Conservation (phyloP, 2,329 filamentous ascomycete genomes). For the Sporothrix globosa region DNA sequence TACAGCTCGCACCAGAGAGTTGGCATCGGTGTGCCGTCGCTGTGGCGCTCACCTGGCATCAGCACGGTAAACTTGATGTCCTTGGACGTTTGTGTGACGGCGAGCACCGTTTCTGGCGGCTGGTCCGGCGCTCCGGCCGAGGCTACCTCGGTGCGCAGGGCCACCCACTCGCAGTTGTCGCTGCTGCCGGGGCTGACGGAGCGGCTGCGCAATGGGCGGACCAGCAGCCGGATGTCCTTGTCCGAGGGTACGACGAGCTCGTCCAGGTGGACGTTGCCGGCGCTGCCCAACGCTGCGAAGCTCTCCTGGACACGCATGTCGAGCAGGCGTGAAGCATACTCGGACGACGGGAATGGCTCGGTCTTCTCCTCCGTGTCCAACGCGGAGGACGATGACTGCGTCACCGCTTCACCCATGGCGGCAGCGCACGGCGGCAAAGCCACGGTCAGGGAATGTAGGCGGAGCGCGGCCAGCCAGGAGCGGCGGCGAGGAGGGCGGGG, state of each 20-base stretch:
- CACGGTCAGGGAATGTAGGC: neutral
- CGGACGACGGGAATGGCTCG: slow-evolving; percentile 61
- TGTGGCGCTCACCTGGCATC: slow-evolving; percentile 54
- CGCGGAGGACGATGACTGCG: slow-evolving; percentile 33
- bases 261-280: slow-evolving; percentile 58
- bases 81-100: slow-evolving; percentile 62
- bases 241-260: slow-evolving; percentile 50
- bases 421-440: neutral
- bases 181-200: slow-evolving; percentile 58
- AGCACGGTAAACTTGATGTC: slow-evolving; percentile 64
- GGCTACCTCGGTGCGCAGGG: slow-evolving; percentile 58
- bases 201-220: slow-evolving; percentile 58
- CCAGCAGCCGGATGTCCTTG: slow-evolving; percentile 60
- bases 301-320: slow-evolving; percentile 51
- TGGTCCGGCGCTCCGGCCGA: slow-evolving; percentile 55
- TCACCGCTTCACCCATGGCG: slow-evolving; percentile 26
- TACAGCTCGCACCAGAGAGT: slow-evolving; percentile 64
- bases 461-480: slow-evolving; percentile 25
- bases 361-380: slow-evolving; percentile 56
- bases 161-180: slow-evolving; percentile 61
- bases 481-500: neutral
- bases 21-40: slow-evolving; percentile 50
- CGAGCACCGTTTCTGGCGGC: slow-evolving; percentile 60
- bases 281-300: slow-evolving; percentile 45
- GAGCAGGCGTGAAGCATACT: slow-evolving; percentile 56